These are phyloP conservation scores for Fusarium odoratissimum DNA, from an alignment of 2,329 filamentous ascomycete species.

Conservation along the genomic window DNA sequence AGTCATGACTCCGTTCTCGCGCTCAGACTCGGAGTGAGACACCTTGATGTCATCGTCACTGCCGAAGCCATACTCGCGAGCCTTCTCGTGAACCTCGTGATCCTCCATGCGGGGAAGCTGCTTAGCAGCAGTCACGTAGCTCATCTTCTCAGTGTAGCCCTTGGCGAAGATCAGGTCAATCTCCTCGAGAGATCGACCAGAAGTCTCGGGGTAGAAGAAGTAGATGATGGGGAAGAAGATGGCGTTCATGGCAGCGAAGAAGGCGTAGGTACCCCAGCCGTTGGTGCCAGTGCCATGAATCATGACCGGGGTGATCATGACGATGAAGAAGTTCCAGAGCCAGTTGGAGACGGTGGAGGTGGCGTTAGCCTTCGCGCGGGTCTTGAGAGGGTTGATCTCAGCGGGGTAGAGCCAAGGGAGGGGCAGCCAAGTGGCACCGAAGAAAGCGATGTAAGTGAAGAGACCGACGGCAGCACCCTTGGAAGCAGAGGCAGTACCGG, in stretches of 20 bases:
- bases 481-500: constrained; percentile 63
- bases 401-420: constrained; percentile 71
- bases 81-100: constrained; percentile 27
- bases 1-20: constrained; percentile 17
- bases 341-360: constrained; percentile 69
- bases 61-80: constrained; percentile 22
- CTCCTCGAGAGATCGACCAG: constrained; percentile 34
- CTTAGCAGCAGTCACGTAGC: constrained; percentile 67
- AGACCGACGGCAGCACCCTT: constrained; percentile 76
- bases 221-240: constrained; percentile 62
- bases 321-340: constrained; percentile 76
- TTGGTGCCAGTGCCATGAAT: constrained; percentile 62
- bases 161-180: constrained; percentile 52
- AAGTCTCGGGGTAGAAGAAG: constrained; percentile 60
- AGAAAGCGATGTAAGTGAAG: constrained; percentile 77
- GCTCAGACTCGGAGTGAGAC: constrained; percentile 13
- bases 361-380: constrained; percentile 66
- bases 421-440: constrained; percentile 72
- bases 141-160: constrained; percentile 68
- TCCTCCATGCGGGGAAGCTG: constrained; percentile 58
- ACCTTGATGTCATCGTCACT: constrained; percentile 16
- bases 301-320: constrained; percentile 82
- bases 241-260: constrained; percentile 64
- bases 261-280: constrained; percentile 63
- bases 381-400: constrained; percentile 70